Percentiles rank a stretch among this genome's conserved stretches.
Conservation (phyloP, 208 protist species). For the Trypanosoma boissoni region DNA sequence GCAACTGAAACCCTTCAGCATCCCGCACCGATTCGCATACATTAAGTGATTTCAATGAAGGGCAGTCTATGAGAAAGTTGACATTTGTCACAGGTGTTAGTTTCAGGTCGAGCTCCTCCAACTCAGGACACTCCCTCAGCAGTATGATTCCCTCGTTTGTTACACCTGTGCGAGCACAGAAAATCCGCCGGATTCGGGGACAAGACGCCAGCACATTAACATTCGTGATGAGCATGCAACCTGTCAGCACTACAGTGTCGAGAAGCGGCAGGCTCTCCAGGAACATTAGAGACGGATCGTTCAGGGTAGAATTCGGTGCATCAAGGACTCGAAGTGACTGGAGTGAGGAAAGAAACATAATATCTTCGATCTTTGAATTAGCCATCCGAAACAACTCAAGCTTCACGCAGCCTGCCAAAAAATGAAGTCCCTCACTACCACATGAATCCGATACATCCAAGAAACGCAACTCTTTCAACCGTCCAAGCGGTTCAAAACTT, state of each 20-base stretch:
- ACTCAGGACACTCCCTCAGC: constrained; percentile 46
- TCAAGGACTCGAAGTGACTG: constrained; percentile 63
- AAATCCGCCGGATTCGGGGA: constrained; percentile 65
- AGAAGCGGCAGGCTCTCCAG: constrained; percentile 57
- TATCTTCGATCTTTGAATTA: constrained; percentile 49
- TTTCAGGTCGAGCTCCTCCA: constrained; percentile 80
- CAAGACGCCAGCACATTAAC: constrained; percentile 78
- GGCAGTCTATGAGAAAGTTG: constrained; percentile 53
- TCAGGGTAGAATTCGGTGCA: constrained; percentile 46
- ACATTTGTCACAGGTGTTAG: constrained; percentile 59
- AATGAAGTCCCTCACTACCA: constrained; percentile 49
- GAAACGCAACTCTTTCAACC: constrained; percentile 54
- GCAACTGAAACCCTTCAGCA: constrained; percentile 41
- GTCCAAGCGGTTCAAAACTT: constrained; percentile 46
- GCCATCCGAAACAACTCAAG: constrained; percentile 78
- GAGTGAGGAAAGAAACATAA: constrained; percentile 56
- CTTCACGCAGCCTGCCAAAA: constrained; percentile 37
- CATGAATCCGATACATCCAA: constrained; percentile 67
- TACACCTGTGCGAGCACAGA: constrained; percentile 61
- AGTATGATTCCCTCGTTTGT: constrained; percentile 64
- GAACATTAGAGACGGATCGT: constrained; percentile 54
- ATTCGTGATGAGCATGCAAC: constrained; percentile 65
- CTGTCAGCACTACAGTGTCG: constrained; percentile 68
- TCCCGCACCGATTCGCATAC: constrained; percentile 45
- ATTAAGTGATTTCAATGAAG: constrained; percentile 60